Evolutionary conservation across 2,329 filamentous ascomycete genomes (phyloP).

Genomic region (Colletotrichum viniferum): DNA sequence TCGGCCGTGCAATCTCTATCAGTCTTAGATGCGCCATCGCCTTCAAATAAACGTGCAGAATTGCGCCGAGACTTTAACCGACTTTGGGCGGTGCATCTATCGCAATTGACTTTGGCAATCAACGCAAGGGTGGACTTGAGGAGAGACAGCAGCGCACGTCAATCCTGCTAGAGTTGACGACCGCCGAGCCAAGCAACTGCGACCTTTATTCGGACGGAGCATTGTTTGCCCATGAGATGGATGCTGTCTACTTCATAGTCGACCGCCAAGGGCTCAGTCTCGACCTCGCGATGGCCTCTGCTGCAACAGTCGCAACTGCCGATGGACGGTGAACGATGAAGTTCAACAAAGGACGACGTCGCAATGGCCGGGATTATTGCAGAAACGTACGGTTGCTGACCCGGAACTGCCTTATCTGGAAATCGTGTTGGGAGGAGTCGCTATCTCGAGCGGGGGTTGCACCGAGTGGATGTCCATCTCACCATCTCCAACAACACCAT

Average conservation of each 20-base stretch:
- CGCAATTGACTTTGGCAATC: neutral
- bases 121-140: neutral
- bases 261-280: neutral
- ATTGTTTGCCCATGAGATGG: neutral
- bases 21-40: neutral
- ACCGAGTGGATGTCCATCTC: conserved; percentile 3
- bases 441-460: conserved; percentile 15
- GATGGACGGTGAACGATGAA: neutral
- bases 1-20: neutral
- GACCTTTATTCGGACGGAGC: neutral
- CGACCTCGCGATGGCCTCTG: neutral
- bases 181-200: neutral
- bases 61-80: neutral
- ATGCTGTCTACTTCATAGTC: neutral
- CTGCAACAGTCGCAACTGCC: neutral
- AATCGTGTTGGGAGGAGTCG: neutral
- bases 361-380: neutral
- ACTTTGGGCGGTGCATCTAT: neutral
- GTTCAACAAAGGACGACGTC: neutral
- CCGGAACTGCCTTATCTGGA: conserved; percentile 15
- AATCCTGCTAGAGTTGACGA: neutral
- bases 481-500: neutral
- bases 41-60: neutral
- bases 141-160: neutral
- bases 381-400: neutral